Percentiles rank a stretch among this genome's conserved stretches.
Conservation (phyloP, 2,329 filamentous ascomycete species). For the Paracorniculantispora psalliotae region DNA sequence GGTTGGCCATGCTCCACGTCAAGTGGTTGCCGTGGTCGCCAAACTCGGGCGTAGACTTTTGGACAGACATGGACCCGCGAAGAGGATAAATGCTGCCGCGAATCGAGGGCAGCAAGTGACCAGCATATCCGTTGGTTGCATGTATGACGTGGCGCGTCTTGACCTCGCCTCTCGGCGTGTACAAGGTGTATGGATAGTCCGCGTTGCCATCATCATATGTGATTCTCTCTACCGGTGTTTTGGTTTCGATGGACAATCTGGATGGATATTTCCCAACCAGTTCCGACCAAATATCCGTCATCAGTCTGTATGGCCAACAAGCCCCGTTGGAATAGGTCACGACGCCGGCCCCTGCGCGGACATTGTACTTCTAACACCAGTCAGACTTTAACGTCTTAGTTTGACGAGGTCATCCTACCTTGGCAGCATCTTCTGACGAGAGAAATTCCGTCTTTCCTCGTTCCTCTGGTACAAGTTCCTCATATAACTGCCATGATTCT, state of each 20-base stretch:
- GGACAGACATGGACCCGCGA: constrained; percentile 39
- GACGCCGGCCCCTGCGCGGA: constrained; percentile 16
- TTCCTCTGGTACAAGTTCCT: constrained; percentile 20
- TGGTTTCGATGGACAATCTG: constrained; percentile 25
- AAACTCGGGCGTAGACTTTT: constrained; percentile 23
- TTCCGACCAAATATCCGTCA: constrained; percentile 28
- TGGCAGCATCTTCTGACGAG: constrained; percentile 17
- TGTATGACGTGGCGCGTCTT: constrained; percentile 32
- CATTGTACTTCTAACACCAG: constrained; percentile 19
- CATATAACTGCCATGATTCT: constrained; percentile 13
- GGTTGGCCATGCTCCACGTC: constrained; percentile 34
- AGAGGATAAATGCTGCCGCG: constrained; percentile 33
- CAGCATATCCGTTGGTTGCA: constrained; percentile 37
- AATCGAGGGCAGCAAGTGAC: constrained; percentile 35
- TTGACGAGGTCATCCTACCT: neutral
- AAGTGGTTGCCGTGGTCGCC: constrained; percentile 1
- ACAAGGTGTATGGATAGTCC: constrained; percentile 24
- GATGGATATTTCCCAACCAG: constrained; percentile 24
- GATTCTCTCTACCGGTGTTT: constrained; percentile 26
- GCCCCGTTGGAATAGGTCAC: constrained; percentile 26
- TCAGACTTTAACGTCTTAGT: neutral
- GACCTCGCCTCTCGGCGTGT: constrained; percentile 32
- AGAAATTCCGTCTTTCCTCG: neutral
- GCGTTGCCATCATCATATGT: neutral
- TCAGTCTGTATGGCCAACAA: constrained; percentile 36